A percentile compares a stretch with the other conserved stretches of the same genome.
Evolutionary conservation across 1,284 basidiomycete species (phyloP).

Genomic region (Naganishia albida): DNA sequence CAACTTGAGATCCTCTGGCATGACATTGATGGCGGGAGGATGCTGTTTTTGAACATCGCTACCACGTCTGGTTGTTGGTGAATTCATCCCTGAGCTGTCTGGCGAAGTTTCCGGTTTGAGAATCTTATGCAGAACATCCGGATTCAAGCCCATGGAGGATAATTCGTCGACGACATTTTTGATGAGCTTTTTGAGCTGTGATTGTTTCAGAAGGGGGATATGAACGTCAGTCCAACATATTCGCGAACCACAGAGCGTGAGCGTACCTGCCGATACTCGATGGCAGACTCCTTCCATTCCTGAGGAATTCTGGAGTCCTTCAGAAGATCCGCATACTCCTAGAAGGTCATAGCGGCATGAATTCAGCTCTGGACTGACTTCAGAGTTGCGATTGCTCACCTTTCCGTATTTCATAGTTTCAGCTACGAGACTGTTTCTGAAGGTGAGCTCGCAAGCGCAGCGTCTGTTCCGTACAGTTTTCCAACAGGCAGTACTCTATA

Average conservation of each 20-base stretch:
- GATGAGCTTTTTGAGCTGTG: constrained; percentile 87
- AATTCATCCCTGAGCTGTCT: constrained; percentile 1
- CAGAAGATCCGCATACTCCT: constrained; percentile 54
- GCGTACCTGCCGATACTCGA: constrained; percentile 79
- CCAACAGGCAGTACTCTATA: no score
- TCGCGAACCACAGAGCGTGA: background rate
- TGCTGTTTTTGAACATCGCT: background rate
- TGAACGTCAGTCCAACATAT: background rate
- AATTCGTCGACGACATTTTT: constrained; percentile 83
- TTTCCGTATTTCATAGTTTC: constrained; percentile 53
- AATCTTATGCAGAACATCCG: constrained; percentile 60
- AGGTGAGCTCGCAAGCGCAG: no score
- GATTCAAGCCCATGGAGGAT: constrained; percentile 71
- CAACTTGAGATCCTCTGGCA: constrained; percentile 4
- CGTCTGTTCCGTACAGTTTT: no score
- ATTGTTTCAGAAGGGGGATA: constrained; percentile 8
- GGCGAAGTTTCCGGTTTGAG: constrained; percentile 45
- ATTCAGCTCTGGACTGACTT: background rate
- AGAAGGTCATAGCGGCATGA: background rate
- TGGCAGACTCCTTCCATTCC: constrained; percentile 62
- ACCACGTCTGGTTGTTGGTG: constrained; percentile 5
- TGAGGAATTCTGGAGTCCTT: constrained; percentile 51
- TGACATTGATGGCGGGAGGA: constrained; percentile 34
- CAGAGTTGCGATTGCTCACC: constrained; percentile 3
- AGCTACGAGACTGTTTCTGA: no score